A percentile compares a stretch with the other conserved stretches of the same genome.
These are phyloP conservation scores for Solanum clarkiae DNA, from an alignment of 257 asterid genomes.

Conservation along the genomic window DNA sequence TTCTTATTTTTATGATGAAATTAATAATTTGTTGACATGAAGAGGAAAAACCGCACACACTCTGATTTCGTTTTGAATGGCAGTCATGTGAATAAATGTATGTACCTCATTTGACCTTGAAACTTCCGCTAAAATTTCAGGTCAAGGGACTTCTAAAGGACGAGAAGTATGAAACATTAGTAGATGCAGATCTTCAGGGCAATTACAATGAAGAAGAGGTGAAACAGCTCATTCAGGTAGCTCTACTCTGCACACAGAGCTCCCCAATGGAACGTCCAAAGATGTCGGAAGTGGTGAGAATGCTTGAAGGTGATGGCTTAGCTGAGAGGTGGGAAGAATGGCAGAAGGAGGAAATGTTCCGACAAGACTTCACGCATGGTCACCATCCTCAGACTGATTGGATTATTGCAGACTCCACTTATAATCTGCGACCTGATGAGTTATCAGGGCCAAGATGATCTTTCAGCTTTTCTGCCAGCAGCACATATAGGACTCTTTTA, in stretches of 20 bases:
- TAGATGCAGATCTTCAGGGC: slow-evolving; percentile 64
- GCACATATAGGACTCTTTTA: not conserved
- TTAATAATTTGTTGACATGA: not conserved
- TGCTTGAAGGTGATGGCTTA: slow-evolving; percentile 93
- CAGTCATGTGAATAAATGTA: not conserved
- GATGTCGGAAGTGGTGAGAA: slow-evolving; percentile 87
- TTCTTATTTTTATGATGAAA: not conserved
- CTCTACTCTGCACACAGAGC: slow-evolving; percentile 76
- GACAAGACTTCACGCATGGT: slow-evolving; percentile 40
- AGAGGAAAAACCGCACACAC: not conserved
- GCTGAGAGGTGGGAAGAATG: slow-evolving; percentile 97
- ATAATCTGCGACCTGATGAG: slow-evolving; percentile 63
- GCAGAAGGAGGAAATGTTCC: slow-evolving; percentile 82
- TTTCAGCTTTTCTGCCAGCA: not conserved
- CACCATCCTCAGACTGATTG: slow-evolving; percentile 40
- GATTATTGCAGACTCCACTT: slow-evolving; percentile 58
- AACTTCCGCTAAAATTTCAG: slow-evolving; percentile 18
- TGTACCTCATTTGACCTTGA: not conserved
- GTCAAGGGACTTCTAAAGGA: slow-evolving; percentile 78
- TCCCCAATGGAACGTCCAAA: slow-evolving; percentile 77
- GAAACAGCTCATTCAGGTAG: slow-evolving; percentile 79
- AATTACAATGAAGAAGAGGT: slow-evolving; percentile 65
- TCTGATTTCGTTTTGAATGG: not conserved
- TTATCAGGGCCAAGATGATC: slow-evolving; percentile 81
- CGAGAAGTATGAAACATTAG: slow-evolving; percentile 59